Evolutionary conservation across 2,329 filamentous ascomycete species (phyloP).

Genomic region (Metarhizium humberi): DNA sequence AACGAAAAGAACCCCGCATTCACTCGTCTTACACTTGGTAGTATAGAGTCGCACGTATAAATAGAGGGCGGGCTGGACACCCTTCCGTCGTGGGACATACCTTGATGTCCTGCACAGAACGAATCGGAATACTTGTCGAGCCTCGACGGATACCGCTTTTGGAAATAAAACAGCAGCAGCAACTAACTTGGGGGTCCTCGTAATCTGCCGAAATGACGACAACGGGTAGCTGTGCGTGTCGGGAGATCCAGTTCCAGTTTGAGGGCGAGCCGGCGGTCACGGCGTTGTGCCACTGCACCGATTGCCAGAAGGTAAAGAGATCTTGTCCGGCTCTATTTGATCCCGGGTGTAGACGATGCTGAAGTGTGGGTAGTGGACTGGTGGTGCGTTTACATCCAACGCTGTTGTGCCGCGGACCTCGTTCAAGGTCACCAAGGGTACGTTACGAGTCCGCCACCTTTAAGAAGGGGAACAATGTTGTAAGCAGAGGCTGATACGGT

Average conservation of each 20-base stretch:
- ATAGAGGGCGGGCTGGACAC: not conserved
- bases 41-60: not conserved
- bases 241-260: constrained; percentile 23
- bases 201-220: constrained; percentile 6
- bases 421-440: constrained; percentile 41
- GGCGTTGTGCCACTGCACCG: constrained; percentile 42
- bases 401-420: constrained; percentile 34
- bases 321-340: not conserved
- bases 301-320: constrained; percentile 41
- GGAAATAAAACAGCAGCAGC: not conserved
- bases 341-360: not conserved
- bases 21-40: not conserved
- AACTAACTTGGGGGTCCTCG: not conserved
- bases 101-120: not conserved
- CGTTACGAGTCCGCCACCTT: constrained; percentile 7
- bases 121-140: not conserved
- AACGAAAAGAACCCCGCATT: not conserved
- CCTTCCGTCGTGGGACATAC: not conserved
- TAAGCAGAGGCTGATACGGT: not conserved
- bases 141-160: constrained; percentile 2
- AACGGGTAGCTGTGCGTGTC: constrained; percentile 27
- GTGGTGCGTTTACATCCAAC: constrained; percentile 46
- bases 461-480: too few species aligned
- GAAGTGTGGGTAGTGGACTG: constrained; percentile 30
- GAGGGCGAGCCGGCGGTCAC: constrained; percentile 30